These are phyloP conservation scores for Kappamyces sp. DNA, from an alignment of 192 early-diverging fungal genomes.

Conservation along the genomic window DNA sequence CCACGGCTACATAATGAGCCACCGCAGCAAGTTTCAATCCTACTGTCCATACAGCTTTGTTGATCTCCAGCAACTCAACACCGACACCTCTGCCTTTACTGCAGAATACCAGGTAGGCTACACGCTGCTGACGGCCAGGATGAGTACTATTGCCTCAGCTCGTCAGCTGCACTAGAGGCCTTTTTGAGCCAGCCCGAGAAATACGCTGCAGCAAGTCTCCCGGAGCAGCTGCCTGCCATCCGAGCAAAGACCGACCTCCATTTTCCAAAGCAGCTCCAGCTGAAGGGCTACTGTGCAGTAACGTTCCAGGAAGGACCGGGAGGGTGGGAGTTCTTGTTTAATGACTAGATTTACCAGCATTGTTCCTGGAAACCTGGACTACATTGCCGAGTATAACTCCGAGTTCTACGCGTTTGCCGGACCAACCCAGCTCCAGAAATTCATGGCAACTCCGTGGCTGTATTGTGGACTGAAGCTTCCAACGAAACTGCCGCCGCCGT, in stretches of 20 bases:
- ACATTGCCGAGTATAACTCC: conserved; percentile 41
- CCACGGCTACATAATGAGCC: conserved; percentile 14
- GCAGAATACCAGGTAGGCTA: conserved; percentile 46
- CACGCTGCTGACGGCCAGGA: conserved; percentile 27
- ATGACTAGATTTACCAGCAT: conserved; percentile 37
- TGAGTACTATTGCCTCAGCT: conserved; percentile 35
- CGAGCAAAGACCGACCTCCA: conserved; percentile 18
- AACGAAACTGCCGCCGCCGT: conserved; percentile 44
- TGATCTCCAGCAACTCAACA: conserved; percentile 31
- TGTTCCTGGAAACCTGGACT: conserved; percentile 29
- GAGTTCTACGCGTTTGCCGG: conserved; percentile 39
- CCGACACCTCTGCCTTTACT: conserved; percentile 25
- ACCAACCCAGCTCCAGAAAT: conserved; percentile 26
- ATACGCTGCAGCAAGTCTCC: conserved; percentile 35
- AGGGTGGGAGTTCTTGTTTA: conserved; percentile 24
- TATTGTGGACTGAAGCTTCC: conserved; percentile 39
- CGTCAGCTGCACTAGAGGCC: conserved; percentile 19
- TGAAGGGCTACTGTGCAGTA: conserved; percentile 58
- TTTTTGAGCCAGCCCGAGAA: conserved; percentile 38
- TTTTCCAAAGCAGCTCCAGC: conserved; percentile 48
- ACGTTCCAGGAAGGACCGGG: conserved; percentile 34
- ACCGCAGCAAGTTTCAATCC: conserved; percentile 37
- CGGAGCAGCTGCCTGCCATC: conserved; percentile 33
- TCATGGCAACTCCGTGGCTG: conserved; percentile 49
- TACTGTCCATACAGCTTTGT: conserved; percentile 47